A percentile compares a stretch with the other conserved stretches of the same genome.
Conservation (phyloP, 495 filamentous ascomycete genomes). For the Hyphodiscus hymeniophilus region DNA sequence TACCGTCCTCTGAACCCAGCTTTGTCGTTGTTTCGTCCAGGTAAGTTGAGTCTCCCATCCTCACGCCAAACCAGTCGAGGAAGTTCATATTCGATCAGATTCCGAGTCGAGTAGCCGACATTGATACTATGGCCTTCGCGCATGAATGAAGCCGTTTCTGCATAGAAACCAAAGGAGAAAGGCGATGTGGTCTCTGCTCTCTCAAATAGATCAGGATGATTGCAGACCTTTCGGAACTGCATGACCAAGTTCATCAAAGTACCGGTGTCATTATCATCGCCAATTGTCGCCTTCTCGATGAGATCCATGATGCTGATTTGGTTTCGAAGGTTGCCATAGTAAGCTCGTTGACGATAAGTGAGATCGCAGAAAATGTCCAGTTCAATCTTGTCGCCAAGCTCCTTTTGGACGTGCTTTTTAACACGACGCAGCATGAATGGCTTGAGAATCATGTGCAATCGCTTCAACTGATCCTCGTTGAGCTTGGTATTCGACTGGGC, state of each 20-base stretch:
- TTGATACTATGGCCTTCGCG: conserved; percentile 76
- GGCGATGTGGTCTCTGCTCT: conserved; percentile 86
- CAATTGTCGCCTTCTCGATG: conserved; percentile 91
- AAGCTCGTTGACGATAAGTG: conserved; percentile 93
- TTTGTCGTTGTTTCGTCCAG: conserved; percentile 62
- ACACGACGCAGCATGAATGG: conserved; percentile 99
- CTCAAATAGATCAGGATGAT: conserved; percentile 96
- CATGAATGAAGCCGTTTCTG: conserved; percentile 89
- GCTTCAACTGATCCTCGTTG: conserved; percentile 93
- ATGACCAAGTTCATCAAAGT: conserved; percentile 99
- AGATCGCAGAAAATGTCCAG: conserved; percentile 93
- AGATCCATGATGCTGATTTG: conserved; percentile 98
- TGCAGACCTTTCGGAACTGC: conserved; percentile 99
- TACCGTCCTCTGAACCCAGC: conserved; percentile 74
- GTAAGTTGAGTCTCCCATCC: conserved; percentile 64
- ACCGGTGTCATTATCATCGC: conserved; percentile 88
- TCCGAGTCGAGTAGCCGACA: conserved; percentile 82
- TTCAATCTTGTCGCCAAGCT: conserved; percentile 97
- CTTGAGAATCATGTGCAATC: conserved; percentile 97
- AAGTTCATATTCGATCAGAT: conserved; percentile 72
- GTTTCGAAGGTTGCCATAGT: conserved; percentile 84
- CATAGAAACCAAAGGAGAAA: conserved; percentile 72
- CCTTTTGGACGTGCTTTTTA: conserved; percentile 98
- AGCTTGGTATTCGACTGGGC: conserved; percentile 98
- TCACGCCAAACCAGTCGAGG: conserved; percentile 72